phyloP scores from a whole-genome alignment of 768 basidiomycete genomes.

The Pisolithus microcarpus region DNA sequence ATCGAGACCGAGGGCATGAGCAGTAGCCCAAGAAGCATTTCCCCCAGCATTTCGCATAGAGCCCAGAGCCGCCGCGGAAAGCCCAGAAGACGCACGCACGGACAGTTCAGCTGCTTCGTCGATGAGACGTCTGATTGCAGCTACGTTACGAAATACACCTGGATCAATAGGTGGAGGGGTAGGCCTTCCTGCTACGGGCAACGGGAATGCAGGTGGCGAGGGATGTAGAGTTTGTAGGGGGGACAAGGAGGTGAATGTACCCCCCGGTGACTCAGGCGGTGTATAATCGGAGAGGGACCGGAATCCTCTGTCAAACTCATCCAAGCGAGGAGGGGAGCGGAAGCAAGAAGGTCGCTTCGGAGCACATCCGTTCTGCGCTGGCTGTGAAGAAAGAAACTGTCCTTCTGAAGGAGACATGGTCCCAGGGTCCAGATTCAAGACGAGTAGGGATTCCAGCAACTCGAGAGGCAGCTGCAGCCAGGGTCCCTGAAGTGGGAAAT shows the following conservation, averaged over 20 bases:
- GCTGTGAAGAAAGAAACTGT: slow-evolving; percentile 28
- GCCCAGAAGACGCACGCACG: slow-evolving; percentile 79
- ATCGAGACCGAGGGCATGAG: slow-evolving; percentile 60
- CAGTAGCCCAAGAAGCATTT: slow-evolving; percentile 51
- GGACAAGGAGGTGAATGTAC: slow-evolving; percentile 29
- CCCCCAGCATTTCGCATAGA: slow-evolving; percentile 44
- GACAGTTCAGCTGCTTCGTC: slow-evolving; percentile 87
- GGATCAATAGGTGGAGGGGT: slow-evolving; percentile 86
- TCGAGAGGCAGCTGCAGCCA: slow-evolving; percentile 89
- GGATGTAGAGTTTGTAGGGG: slow-evolving; percentile 22
- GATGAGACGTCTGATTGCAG: slow-evolving; percentile 69
- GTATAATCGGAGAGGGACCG: slow-evolving; percentile 36
- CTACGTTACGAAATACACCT: slow-evolving; percentile 74
- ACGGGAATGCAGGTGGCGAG: slow-evolving; percentile 41
- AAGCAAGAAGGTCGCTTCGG: slow-evolving; percentile 5
- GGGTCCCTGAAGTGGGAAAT: slow-evolving; percentile 52
- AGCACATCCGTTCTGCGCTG: slow-evolving; percentile 17
- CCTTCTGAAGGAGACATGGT: slow-evolving; percentile 46
- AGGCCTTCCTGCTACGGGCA: slow-evolving; percentile 55
- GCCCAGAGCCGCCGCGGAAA: slow-evolving; percentile 67
- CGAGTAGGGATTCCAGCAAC: slow-evolving; percentile 72
- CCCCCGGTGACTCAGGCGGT: slow-evolving; percentile 40
- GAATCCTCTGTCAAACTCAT: slow-evolving; percentile 40
- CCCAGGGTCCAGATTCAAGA: slow-evolving; percentile 70
- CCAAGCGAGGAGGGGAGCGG: slow-evolving; percentile 17